Evolutionary conservation across 106 monocot genomes (phyloP).

Genomic region (Dactylorhiza incarnata): DNA sequence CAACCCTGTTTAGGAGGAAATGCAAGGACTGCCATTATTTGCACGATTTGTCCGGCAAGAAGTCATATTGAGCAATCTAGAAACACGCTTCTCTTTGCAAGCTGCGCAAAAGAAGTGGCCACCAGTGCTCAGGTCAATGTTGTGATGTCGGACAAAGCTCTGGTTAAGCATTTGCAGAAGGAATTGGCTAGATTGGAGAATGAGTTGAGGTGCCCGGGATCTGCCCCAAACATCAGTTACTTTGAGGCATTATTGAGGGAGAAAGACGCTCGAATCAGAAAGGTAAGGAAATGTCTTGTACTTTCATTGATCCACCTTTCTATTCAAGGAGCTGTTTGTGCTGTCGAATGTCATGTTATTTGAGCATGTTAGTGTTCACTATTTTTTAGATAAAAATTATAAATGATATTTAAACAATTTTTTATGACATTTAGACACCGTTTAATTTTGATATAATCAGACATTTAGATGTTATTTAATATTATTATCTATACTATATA

Average conservation of each 20-base stretch:
- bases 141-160: conserved; percentile 90
- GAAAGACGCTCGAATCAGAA: conserved; percentile 67
- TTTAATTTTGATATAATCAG: not conserved
- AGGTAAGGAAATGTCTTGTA: conserved; percentile 28
- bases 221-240: conserved; percentile 17
- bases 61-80: conserved; percentile 89
- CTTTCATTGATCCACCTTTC: too few relatives aligned
- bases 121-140: conserved; percentile 92
- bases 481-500: too few relatives aligned
- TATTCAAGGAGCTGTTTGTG: too few relatives aligned
- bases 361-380: not conserved
- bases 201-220: conserved; percentile 53
- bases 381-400: not conserved
- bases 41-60: conserved; percentile 88
- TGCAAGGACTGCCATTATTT: conserved; percentile 93
- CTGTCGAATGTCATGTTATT: too few relatives aligned
- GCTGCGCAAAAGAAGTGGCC: conserved; percentile 91
- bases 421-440: not conserved
- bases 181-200: conserved; percentile 85
- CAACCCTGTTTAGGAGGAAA: conserved; percentile 90
- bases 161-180: conserved; percentile 90
- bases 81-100: conserved; percentile 94
- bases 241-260: conserved; percentile 57
- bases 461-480: too few relatives aligned
- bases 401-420: not conserved